Evolutionary conservation across 768 basidiomycete species (phyloP), one percentile per base, ranked within the genome.

Genomic region (Lactarius akahatsu): DNA sequence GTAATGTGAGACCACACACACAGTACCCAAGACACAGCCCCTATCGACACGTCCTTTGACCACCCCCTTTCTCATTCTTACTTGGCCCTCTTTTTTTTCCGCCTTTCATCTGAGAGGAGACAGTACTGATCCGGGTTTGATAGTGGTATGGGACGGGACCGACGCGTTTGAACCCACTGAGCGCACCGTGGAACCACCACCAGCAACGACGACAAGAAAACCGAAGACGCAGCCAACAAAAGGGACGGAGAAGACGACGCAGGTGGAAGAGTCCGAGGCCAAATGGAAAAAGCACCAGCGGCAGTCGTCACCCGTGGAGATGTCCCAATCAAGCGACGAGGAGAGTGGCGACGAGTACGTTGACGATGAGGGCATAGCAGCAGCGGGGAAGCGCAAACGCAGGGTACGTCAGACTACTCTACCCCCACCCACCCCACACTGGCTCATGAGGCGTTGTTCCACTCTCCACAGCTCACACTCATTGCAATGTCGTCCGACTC

Each of bases 121-220:
- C 34, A 41, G 64, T 59, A 55, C 67, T 68, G 56, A 68, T 56
- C 36, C 23, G 11, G 61, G 67, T 69, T 70, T 70, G 45, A 63
- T 75, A 92, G 91, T 86, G 86, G 76, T 82, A 70, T 92, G 89
- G 89, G 90, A 93, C 73, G 88, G 85, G 1, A 77, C 80, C 32
- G 85, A 86, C 23, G 85, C 82, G 4, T 68, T 87, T 54, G 85
- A 89, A 60, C 66, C 58, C 32, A 36, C 50, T 59, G 61, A 54
- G 40, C 40, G 30, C 20, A 23, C 34, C 2, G 41, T 43, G 68
- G 83, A 74, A 72, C 70, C 57, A 73, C 28, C 69, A 60, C 26
- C 64, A 70, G 13, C 56, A 70, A 73, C 30, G 56, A 73, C 45
- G 70, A 74, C 58, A 61, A 11, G 36, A 38, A 70, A 57, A 11